Evolutionary conservation across 2,329 filamentous ascomycete genomes (phyloP), one percentile per base, ranked within the genome.

Genomic region (Nannizziopsis arthrosporioides): DNA sequence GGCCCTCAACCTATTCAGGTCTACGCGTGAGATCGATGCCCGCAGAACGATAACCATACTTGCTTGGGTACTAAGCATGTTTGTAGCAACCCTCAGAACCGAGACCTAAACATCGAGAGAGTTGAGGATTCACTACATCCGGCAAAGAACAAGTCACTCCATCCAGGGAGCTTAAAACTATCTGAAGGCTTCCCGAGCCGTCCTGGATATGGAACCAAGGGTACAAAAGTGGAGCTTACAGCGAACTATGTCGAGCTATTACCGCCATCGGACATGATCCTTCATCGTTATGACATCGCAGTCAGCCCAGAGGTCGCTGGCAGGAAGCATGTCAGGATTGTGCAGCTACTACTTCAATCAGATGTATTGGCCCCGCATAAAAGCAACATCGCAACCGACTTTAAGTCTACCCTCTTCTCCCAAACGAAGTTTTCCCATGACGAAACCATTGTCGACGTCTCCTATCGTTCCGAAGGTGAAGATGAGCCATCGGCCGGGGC

Each of bases 291-390:
- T 50, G 61, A 63, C 27, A 53, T 74, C 15, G 53, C 60, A 9
- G 58, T 65, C 18, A 51, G 53, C 58, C 60, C 2, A 47, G 59
- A 36, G 69, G 68, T 44, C 64, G 65, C 19, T 10, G 36, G 47
- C 9, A 46, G 30, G 30, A 75, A 72, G 58, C 71, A 64, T 31
- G 66, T 67, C 36, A 69, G 70, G 3, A 62, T 77, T 3, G 62
- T 79, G 12, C 60, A 72, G n/a, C 56, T 73, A 15, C 55, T 80
- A 14, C 54, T 70, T 12, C 61, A 68, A 46, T 57, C 66, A 51
- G 53, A 67, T 51, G 59, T 67, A 54, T 5, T 55, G 1, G 18
- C 57, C n/a, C 37, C 57, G n/a, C 51, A 51, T 27, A 53, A 53
- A 7, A 48, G 53, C n/a, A n/a, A n/a, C 32, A 62, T 72, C 41